A percentile compares a stretch with the other conserved stretches of the same genome.
These are phyloP conservation scores for Lasiodiplodia gonubiensis DNA, from an alignment of 2,329 filamentous ascomycete species.

Conservation along the genomic window DNA sequence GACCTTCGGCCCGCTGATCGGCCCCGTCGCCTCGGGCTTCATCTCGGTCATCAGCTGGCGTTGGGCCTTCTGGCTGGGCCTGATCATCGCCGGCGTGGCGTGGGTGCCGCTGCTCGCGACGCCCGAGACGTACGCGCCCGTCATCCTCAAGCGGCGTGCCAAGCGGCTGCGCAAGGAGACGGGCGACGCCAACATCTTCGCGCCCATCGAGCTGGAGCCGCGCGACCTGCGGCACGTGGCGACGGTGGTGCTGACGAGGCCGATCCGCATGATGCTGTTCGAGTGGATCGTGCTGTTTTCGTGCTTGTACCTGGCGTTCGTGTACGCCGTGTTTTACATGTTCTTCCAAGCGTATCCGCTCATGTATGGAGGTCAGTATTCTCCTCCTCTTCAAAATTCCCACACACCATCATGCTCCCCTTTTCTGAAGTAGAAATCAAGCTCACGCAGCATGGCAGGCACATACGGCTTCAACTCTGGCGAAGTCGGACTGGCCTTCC, in stretches of 20 bases:
- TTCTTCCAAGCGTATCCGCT: conserved; percentile 75
- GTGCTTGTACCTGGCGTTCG: conserved; percentile 70
- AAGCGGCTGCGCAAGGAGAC: conserved; percentile 62
- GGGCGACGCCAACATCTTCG: conserved; percentile 59
- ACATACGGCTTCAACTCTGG: conserved; percentile 70
- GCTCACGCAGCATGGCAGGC: conserved; percentile 32
- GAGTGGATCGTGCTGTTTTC: conserved; percentile 76
- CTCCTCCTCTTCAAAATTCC: not conserved
- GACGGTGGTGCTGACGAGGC: conserved; percentile 73
- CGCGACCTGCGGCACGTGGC: conserved; percentile 64
- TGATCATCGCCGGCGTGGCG: conserved; percentile 70
- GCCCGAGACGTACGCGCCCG: conserved; percentile 57
- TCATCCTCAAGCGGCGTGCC: conserved; percentile 59
- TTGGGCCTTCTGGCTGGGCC: conserved; percentile 73
- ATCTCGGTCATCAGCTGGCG: conserved; percentile 68
- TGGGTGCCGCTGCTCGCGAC: conserved; percentile 66
- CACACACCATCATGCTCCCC: not conserved
- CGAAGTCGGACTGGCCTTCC: conserved; percentile 69
- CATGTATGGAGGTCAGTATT: conserved; percentile 61
- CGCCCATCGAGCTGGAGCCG: conserved; percentile 68
- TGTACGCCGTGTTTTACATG: conserved; percentile 72
- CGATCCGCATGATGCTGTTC: conserved; percentile 73
- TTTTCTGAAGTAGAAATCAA: conserved; percentile 21
- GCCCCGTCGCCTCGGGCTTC: conserved; percentile 68
- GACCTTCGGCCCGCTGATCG: conserved; percentile 56